These are phyloP conservation scores for Rhododendron ovatum DNA, from an alignment of 148 eudicot genomes.

Conservation along the genomic window DNA sequence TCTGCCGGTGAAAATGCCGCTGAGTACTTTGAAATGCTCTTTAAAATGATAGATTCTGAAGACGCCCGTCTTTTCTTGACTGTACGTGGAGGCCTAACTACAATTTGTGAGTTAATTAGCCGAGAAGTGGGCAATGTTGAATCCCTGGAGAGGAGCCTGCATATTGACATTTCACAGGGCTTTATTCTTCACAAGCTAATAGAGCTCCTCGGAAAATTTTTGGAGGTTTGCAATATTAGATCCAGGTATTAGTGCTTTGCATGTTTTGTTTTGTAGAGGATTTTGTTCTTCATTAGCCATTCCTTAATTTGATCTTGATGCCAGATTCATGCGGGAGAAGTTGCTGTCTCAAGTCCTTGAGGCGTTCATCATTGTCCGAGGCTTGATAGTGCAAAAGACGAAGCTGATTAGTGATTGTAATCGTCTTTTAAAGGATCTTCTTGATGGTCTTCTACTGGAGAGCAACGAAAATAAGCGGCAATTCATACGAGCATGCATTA, in stretches of 20 bases:
- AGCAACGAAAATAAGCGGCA: conserved; percentile 89
- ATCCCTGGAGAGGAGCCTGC: conserved; percentile 92
- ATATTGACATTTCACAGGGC: conserved; percentile 95
- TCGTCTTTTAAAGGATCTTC: conserved; percentile 79
- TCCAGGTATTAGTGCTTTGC: conserved; percentile 55
- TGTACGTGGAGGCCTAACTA: conserved; percentile 76
- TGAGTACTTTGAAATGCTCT: conserved; percentile 90
- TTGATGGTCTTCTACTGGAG: conserved; percentile 93
- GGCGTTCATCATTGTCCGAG: conserved; percentile 90
- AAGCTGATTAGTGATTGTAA: conserved; percentile 95
- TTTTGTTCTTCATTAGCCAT: conserved; percentile 9
- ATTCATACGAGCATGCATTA: conserved; percentile 85
- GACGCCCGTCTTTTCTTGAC: conserved; percentile 98
- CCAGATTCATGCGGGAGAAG: conserved; percentile 87
- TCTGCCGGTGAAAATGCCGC: conserved; percentile 96
- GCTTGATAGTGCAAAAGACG: conserved; percentile 95
- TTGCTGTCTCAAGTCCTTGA: conserved; percentile 91
- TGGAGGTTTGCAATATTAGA: conserved; percentile 95
- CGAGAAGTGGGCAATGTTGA: conserved; percentile 86
- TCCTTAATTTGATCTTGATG: conserved; percentile 12
- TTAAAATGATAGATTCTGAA: conserved; percentile 92
- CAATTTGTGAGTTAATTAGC: conserved; percentile 75
- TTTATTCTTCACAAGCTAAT: conserved; percentile 97
- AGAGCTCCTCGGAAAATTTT: conserved; percentile 95
- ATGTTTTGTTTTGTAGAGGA: conserved; percentile 5